A percentile compares a stretch with the other conserved stretches of the same genome.
Conservation (phyloP, 176 grass and related monocot genomes). For the Eleusine coracana region DNA sequence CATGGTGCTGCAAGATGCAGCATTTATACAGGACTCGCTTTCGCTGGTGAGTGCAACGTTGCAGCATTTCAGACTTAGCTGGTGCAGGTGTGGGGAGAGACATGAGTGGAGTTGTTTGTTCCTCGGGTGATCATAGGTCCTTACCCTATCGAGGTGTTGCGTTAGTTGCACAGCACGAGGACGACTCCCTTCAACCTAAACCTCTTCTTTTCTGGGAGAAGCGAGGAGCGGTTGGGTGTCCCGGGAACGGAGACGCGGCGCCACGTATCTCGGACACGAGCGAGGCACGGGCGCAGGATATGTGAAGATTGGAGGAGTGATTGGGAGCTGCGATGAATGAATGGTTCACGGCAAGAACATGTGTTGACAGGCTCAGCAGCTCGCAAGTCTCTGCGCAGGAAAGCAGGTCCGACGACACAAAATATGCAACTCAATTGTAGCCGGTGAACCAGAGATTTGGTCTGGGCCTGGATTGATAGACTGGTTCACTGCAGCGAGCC, state of each 20-base stretch:
- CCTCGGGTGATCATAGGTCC: not conserved
- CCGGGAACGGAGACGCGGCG: not conserved
- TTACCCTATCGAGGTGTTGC: not conserved
- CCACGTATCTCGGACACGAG: not conserved
- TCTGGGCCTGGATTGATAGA: not conserved
- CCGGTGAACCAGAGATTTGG: not conserved
- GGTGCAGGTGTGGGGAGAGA: not conserved
- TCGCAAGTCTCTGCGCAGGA: not conserved
- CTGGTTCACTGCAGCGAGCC: not conserved
- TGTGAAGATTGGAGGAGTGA: not conserved
- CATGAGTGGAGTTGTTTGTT: conserved; percentile 37
- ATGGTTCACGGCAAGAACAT: not conserved
- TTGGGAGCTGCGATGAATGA: not conserved
- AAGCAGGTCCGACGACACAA: not conserved
- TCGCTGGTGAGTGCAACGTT: not conserved
- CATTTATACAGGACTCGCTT: conserved; percentile 31
- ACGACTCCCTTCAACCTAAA: conserved; percentile 38
- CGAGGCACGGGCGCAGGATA: not conserved
- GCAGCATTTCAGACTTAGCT: not conserved
- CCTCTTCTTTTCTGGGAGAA: conserved; percentile 10
- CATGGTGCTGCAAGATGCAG: not conserved
- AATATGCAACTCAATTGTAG: not conserved
- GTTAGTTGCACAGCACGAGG: conserved; percentile 22
- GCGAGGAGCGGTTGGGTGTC: conserved; percentile 36
- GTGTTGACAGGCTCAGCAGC: not conserved